phyloP scores from a whole-genome alignment of 1,284 basidiomycete genomes.

The Flammula alnicola region DNA sequence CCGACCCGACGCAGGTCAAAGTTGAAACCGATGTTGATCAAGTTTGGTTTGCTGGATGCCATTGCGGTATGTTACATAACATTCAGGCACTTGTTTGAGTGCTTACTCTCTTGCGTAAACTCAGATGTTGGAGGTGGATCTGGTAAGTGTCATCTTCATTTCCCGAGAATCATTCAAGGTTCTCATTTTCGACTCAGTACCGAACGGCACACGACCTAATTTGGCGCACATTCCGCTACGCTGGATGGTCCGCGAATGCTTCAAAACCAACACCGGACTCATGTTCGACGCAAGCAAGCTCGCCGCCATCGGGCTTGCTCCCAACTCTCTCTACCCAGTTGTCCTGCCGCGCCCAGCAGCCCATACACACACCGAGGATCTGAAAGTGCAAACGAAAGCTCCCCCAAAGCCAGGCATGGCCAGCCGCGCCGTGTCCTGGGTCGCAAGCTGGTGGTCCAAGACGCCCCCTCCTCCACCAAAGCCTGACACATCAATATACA shows the following conservation, averaged over 20 bases:
- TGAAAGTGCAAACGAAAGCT: not conserved
- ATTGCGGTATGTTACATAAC: constrained; percentile 10
- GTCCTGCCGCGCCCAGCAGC: constrained; percentile 35
- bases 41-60: constrained; percentile 18
- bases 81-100: not conserved
- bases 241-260: constrained; percentile 48
- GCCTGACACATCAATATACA: constrained; percentile 2
- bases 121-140: constrained; percentile 32
- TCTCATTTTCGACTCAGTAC: constrained; percentile 14
- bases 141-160: constrained; percentile 9
- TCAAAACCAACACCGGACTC: constrained; percentile 41
- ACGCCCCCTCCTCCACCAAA: not conserved
- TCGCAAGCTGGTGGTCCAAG: constrained; percentile 7
- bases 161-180: not conserved
- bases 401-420: constrained; percentile 1
- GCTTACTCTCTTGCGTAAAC: not conserved
- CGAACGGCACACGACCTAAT: constrained; percentile 26
- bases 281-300: constrained; percentile 36
- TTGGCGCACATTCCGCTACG: constrained; percentile 32
- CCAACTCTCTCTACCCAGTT: constrained; percentile 34
- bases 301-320: constrained; percentile 38
- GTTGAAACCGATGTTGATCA: constrained; percentile 19
- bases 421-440: constrained; percentile 4
- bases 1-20: too few species aligned
- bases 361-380: constrained; percentile 1